phyloP scores from a whole-genome alignment of 345 rosid species.

The Theobroma cacao region DNA sequence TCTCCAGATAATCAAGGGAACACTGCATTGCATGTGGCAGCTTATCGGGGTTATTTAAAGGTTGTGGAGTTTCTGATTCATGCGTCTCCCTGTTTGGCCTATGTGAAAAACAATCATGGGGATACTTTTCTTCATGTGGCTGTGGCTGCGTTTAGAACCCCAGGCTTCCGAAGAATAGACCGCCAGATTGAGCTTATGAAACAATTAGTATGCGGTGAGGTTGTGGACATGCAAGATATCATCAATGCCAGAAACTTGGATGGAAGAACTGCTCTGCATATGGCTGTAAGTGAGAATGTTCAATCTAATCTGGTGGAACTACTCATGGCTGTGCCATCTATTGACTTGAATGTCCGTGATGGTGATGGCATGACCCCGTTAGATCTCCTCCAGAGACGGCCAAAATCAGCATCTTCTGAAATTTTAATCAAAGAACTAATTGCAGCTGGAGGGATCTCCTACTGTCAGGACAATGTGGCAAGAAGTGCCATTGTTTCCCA shows the following conservation, averaged over 20 bases:
- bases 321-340: slow-evolving; percentile 52
- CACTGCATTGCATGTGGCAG: slow-evolving; percentile 82
- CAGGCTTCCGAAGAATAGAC: slow-evolving; percentile 78
- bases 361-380: slow-evolving; percentile 70
- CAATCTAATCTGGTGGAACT: slow-evolving; percentile 64
- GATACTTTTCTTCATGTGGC: slow-evolving; percentile 86
- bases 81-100: slow-evolving; percentile 45
- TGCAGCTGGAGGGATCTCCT: slow-evolving; percentile 77
- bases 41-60: slow-evolving; percentile 65
- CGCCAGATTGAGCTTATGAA: slow-evolving; percentile 70
- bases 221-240: slow-evolving; percentile 37
- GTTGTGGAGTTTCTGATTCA: slow-evolving; percentile 54
- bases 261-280: slow-evolving; percentile 79
- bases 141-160: slow-evolving; percentile 69
- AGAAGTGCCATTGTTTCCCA: slow-evolving; percentile 46
- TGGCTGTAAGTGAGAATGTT: slow-evolving; percentile 69
- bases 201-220: slow-evolving; percentile 40
- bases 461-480: slow-evolving; percentile 30
- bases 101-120: slow-evolving; percentile 49
- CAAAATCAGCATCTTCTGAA: slow-evolving; percentile 63
- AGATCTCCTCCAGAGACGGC: slow-evolving; percentile 72
- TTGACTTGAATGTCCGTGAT: slow-evolving; percentile 66
- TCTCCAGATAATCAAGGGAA: slow-evolving; percentile 66
- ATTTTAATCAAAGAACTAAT: slow-evolving; percentile 73
- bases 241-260: slow-evolving; percentile 63